phyloP scores from a whole-genome alignment of 768 basidiomycete species.

The Baorangia bicolor region DNA sequence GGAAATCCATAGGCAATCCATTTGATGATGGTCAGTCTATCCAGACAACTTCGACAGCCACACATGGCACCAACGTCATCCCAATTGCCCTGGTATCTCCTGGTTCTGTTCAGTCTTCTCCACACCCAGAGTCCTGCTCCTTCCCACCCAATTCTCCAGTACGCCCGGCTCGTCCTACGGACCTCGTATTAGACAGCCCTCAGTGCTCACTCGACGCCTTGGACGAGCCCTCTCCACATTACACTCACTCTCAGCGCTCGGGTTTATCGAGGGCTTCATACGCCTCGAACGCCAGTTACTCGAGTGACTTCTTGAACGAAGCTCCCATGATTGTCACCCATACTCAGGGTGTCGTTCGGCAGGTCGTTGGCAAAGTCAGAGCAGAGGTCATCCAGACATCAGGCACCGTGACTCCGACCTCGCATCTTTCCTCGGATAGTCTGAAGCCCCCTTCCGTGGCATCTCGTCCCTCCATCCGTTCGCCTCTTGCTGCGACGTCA shows the following conservation, averaged over 20 bases:
- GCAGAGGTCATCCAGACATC: slow-evolving; percentile 74
- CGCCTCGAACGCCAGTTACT: slow-evolving; percentile 71
- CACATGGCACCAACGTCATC: slow-evolving; percentile 82
- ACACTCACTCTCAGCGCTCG: slow-evolving; percentile 52
- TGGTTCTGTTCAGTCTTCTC: slow-evolving; percentile 40
- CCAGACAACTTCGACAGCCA: slow-evolving; percentile 69
- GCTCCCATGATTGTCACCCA: slow-evolving; percentile 81
- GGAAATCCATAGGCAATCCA: slow-evolving; percentile 50
- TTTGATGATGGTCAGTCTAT: slow-evolving; percentile 79
- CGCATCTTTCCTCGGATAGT: slow-evolving; percentile 34
- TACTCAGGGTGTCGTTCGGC: slow-evolving; percentile 57
- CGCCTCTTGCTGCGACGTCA: slow-evolving; percentile 67
- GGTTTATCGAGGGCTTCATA: slow-evolving; percentile 63
- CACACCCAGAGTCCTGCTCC: slow-evolving; percentile 32
- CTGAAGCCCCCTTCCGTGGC: slow-evolving; percentile 39
- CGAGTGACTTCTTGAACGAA: slow-evolving; percentile 78
- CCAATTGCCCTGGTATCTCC: slow-evolving; percentile 79
- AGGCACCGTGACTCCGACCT: slow-evolving; percentile 34
- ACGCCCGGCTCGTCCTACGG: slow-evolving; percentile 59
- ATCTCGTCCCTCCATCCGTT: slow-evolving; percentile 50
- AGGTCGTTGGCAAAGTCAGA: slow-evolving; percentile 74
- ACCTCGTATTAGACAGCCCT: slow-evolving; percentile 61
- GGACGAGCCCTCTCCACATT: slow-evolving; percentile 33
- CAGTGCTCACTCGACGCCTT: slow-evolving; percentile 56
- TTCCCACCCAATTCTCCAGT: slow-evolving; percentile 40